Evolutionary conservation across 805 yeast genomes (phyloP), one percentile per base, ranked within the genome.

Genomic region (Saturnispora kantuleensis): DNA sequence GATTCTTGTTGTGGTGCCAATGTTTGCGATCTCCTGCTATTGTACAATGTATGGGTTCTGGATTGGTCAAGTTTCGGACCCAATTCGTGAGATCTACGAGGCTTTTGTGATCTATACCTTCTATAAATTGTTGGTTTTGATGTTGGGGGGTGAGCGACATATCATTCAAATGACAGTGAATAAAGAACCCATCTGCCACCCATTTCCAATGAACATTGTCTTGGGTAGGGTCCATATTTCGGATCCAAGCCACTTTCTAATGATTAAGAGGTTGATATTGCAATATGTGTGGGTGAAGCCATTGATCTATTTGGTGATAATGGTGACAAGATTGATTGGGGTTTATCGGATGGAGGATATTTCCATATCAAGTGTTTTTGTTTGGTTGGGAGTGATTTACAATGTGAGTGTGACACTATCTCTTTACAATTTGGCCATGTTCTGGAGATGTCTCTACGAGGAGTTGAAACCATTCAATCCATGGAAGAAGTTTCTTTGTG

Each of bases 251-350:
- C 79, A 86, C 4, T 85, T 88, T 57, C 64, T 90, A 47, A 65
- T 65, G 15, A 77, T 93, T 41, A 93, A 93, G 56, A 66, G 95
- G 48, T 90, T 94, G 2, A 81, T 93, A 6, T 65, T 93, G 41
- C 99, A 93, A 61, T 93, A 90, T 57, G 96, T 90, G 7, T 93
- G 96, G 96, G 61, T 89, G 48, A 89, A 94, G 56, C 97, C 97
- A 0, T 48, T 86, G 11, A 69, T 89, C n/a, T 81, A 88, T 48
- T 47, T 79, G 10, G 64, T 72, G n/a, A 68, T 73, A 21, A 58
- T 74, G 18, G 43, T 73, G 34, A 62, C 76, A 29, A 74, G 77
- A 48, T 48, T 71, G 0, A 46, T 68, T 12, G 76, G 79, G 0
- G 54, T 68, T 41, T 76, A 81, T 55, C 66, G 76, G 42, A 73